Evolutionary conservation across 768 basidiomycete genomes (phyloP), one percentile per base, ranked within the genome.

Genomic region (Leucocoprinus birnbaumii): DNA sequence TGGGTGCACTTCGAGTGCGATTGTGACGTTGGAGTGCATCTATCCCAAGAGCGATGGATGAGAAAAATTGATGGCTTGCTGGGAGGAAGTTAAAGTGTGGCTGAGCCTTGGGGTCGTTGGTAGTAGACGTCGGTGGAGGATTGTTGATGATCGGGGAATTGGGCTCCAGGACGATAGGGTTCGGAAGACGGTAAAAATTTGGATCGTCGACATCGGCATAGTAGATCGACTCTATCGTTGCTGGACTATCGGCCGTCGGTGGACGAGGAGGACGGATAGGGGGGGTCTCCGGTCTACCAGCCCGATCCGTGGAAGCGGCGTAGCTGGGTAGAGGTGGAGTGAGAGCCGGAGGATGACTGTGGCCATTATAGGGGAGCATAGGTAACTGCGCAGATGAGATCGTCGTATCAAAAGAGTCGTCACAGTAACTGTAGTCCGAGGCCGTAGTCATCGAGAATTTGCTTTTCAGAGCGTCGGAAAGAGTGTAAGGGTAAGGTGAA

Each of bases 211-310:
- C 47, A 16, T 55, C 54, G 1, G 41, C 54, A 34, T 48, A 55
- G 26, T 49, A 55, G 11, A 43, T 34, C 10, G 54, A 55, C 16
- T 49, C 47, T 11, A 55, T 55, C 35, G 19, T 40, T 11, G 55
- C 55, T 9, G 60, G 58, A 38, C 60, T 58, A n/a, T 61, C 60
- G 1, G 44, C 48, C 3, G 53, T 57, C 2, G 58, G 60, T 0
- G 60, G 60, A 1, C 58, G 60, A 37, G 58, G 55, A 2, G 60
- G 60, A 10, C 60, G 46, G 2, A 59, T 21, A 7, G 58, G 60
- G 1, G 52, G 48, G 34, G 22, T 35, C 1, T 42, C 10, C 19
- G 25, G 24, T 9, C 11, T 41, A 2, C 50, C 25, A 27, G 27
- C 22, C 3, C 50, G 16, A 25, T 38, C 38, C 13, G 16, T 38